Base-by-base conservation (phyloP, 169 alveolate genomes). In the Plasmodium inui region DNA sequence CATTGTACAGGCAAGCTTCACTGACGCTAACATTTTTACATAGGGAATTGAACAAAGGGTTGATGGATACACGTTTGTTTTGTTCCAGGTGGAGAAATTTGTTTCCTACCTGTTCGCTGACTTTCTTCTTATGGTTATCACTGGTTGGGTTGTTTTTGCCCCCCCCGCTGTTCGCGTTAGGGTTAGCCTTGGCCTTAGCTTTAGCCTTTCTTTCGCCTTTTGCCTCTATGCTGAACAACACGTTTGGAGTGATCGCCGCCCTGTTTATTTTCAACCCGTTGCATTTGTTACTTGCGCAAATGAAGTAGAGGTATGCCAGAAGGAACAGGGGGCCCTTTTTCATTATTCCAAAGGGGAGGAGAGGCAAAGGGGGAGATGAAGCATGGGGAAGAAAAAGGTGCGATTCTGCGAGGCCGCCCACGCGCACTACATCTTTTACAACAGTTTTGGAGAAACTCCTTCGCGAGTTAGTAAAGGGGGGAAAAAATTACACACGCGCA, bases 21-120 rank as follows among this genome's bases (percentile, higher is more conserved):
- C 94, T 89, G 70, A 89, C 94, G 46, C 94, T 89, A 17, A 89
- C 94, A 61, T 70, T 19, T 81, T 80, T 89, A 41, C 94, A 89
- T 17, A 89, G 39, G 10, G 94, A 89, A 7, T 78, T 34, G 53
- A 89, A 89, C 22, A 89, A 19, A 0, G 94, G 94, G 30, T 89
- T 81, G 17, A 89, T 80, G 14, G 94, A 89, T 67, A 73, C 39
- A 28, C 83, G 81, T 70, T 89, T 89, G 37, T 73, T 61, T 79
- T 89, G 81, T 80, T 80, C 91, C 46, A 61, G 82, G 12, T 61
- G 91, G 6, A 89, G 82, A 61, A 89, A 89, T 81, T 89, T 89
- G 30, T 81, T 89, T 89, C 72, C 94, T 44, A 79, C 82, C 46
- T 61, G 53, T 73, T 78, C 80, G n/a, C 37, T 67, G 14, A 37